Base-by-base conservation (phyloP, 2,329 filamentous ascomycete species). In the Exophiala sp. region DNA sequence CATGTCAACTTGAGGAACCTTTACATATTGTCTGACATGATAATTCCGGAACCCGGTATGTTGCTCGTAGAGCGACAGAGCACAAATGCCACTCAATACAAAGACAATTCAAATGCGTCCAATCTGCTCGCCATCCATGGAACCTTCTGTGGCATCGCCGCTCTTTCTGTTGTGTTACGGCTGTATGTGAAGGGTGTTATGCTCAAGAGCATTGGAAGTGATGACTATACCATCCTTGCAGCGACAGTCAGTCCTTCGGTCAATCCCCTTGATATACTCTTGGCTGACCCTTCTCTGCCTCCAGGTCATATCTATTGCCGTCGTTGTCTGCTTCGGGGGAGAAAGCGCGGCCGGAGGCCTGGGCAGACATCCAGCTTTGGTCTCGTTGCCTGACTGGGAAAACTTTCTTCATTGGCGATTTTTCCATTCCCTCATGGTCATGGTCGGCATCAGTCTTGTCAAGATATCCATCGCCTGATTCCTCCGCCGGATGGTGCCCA, bases 401-500 rank as follows among this genome's bases (percentile, higher is more conserved):
- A 61, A 63, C 1, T 73, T 76, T 47, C 59, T 66, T 1, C 73
- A 76, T 40, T 71, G 73, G 38, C 68, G 70, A 21, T 79, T 74
- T 58, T 70, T 73, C 44, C 75, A 80, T 55, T 72, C 73, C 6
- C 65, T 82, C 44, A 65, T 78, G 40, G 68, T 76, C 18, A 73
- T 78, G 61, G 59, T 74, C 5, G 77, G 71, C 0, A 70, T 76
- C 3, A 69, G 71, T 9, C 60, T 71, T 1, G 72, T 78, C 54
- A 79, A 79, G 61, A 68, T 79, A 8, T 78, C 76, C 0, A 71
- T 78, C 24, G 72, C 69, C 1, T 68, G 75, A 29, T 75, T 77
- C 55, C 65, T 79, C 4, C 63, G 78, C 47, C 66, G 76, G 35
- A 64, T 78, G 5, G 71, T 72, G n/a, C 64, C 68, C 11, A 64